Percentiles rank a stretch among this genome's conserved stretches.
Evolutionary conservation across 768 basidiomycete species (phyloP).

Genomic region (Boletellus ananiceps): DNA sequence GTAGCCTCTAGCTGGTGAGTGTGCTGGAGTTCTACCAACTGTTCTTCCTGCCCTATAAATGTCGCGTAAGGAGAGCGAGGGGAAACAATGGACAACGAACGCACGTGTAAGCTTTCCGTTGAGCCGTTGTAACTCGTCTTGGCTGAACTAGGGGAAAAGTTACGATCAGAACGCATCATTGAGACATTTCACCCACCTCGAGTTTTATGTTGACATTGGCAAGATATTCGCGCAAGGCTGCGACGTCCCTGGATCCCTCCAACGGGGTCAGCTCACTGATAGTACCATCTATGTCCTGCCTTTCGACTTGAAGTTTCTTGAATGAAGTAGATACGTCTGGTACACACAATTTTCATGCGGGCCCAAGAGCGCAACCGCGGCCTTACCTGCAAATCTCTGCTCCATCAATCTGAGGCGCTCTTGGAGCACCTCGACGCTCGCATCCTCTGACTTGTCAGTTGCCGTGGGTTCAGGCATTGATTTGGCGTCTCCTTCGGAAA

Average conservation of each 20-base stretch:
- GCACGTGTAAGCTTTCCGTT: slow-evolving; percentile 68
- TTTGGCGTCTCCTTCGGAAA: neutral
- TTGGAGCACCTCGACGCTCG: slow-evolving; percentile 55
- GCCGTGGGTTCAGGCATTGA: neutral
- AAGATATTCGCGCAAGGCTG: slow-evolving; percentile 71
- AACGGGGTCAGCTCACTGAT: slow-evolving; percentile 70
- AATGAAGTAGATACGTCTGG: slow-evolving; percentile 79
- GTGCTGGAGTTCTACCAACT: slow-evolving; percentile 79
- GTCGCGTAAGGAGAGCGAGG: slow-evolving; percentile 1
- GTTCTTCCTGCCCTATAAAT: slow-evolving; percentile 71
- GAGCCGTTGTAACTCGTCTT: slow-evolving; percentile 76
- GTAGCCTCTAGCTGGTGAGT: slow-evolving; percentile 74
- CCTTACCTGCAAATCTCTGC: slow-evolving; percentile 67
- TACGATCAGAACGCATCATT: neutral
- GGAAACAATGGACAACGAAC: slow-evolving; percentile 19
- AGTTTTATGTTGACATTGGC: slow-evolving; percentile 59
- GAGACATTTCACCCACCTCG: slow-evolving; percentile 48
- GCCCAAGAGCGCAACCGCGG: neutral
- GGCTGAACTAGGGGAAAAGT: slow-evolving; percentile 45
- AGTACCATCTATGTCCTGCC: slow-evolving; percentile 59
- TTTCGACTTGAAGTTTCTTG: slow-evolving; percentile 71
- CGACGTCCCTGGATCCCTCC: slow-evolving; percentile 56
- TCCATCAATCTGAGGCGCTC: slow-evolving; percentile 67
- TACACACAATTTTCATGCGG: slow-evolving; percentile 4
- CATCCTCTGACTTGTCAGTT: slow-evolving; percentile 4